Evolutionary conservation across 2,329 filamentous ascomycete species (phyloP).

Genomic region (Claviceps humidiphila): DNA sequence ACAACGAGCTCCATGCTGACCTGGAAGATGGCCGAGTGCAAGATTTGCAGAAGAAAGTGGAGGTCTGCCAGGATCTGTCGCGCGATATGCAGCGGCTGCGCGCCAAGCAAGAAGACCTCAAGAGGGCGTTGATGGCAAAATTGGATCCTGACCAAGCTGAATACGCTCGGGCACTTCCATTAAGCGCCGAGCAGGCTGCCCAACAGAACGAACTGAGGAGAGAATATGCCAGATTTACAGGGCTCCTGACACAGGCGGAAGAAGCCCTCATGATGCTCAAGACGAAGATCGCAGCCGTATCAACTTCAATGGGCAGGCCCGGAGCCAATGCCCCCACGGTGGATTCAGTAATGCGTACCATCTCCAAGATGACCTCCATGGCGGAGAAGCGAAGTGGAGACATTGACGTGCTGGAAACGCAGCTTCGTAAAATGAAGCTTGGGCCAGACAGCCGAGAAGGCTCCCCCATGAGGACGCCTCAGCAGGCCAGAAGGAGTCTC

Average conservation of each 20-base stretch:
- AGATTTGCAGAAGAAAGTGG: slow-evolving; percentile 54
- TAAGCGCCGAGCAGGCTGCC: slow-evolving; percentile 72
- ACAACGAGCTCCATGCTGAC: slow-evolving; percentile 47
- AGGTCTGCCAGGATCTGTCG: slow-evolving; percentile 51
- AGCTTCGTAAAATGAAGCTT: slow-evolving; percentile 62
- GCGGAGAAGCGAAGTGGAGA: slow-evolving; percentile 84
- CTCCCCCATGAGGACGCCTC: slow-evolving; percentile 27
- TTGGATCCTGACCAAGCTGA: slow-evolving; percentile 55
- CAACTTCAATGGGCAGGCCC: slow-evolving; percentile 33
- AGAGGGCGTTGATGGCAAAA: slow-evolving; percentile 57
- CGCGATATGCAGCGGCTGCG: slow-evolving; percentile 60
- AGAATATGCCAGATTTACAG: slow-evolving; percentile 61
- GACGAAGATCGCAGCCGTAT: slow-evolving; percentile 55
- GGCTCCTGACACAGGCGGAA: slow-evolving; percentile 64
- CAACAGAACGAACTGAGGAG: slow-evolving; percentile 75
- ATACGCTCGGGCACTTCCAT: slow-evolving; percentile 53
- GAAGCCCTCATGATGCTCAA: slow-evolving; percentile 67
- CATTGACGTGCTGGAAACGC: slow-evolving; percentile 76
- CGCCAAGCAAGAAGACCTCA: slow-evolving; percentile 64
- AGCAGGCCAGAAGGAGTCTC: slow-evolving; percentile 20
- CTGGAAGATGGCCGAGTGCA: slow-evolving; percentile 57
- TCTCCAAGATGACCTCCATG: slow-evolving; percentile 84
- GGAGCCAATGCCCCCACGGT: slow-evolving; percentile 59
- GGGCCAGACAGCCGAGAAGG: slow-evolving; percentile 29
- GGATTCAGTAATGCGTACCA: slow-evolving; percentile 83